Conservation (phyloP, 106 monocot genomes). For the Dendrobium huoshanense region DNA sequence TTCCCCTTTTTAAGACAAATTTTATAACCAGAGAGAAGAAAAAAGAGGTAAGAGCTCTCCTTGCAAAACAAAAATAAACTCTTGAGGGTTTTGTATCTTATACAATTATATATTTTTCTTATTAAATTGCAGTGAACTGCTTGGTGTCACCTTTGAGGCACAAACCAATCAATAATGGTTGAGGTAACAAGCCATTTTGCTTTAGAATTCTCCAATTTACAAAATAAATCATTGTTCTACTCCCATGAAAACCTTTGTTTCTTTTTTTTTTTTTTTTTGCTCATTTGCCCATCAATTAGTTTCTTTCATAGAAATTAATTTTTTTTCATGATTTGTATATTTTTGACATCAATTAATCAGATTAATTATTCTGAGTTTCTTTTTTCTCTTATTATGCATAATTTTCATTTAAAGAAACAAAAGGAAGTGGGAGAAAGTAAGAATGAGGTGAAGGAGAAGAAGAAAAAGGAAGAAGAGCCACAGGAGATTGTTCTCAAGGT, state of each 20-base stretch:
- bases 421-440: conserved; percentile 23
- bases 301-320: neutral
- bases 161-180: neutral
- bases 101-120: no score
- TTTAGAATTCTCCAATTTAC: no score
- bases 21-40: neutral
- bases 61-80: neutral
- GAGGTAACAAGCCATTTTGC: neutral
- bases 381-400: no score
- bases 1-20: neutral
- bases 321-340: neutral
- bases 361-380: no score
- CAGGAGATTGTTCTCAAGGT: conserved; percentile 71
- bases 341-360: neutral
- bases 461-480: conserved; percentile 22
- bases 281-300: neutral
- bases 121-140: neutral
- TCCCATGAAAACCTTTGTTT: no score
- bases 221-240: no score
- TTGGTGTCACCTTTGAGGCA: neutral
- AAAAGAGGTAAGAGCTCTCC: neutral
- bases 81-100: neutral
- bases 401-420: conserved; percentile 12
- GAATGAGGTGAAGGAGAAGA: conserved; percentile 6
- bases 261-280: neutral